These are phyloP conservation scores for Fusarium keratoplasticum DNA, from an alignment of 2,329 filamentous ascomycete genomes.

Conservation along the genomic window DNA sequence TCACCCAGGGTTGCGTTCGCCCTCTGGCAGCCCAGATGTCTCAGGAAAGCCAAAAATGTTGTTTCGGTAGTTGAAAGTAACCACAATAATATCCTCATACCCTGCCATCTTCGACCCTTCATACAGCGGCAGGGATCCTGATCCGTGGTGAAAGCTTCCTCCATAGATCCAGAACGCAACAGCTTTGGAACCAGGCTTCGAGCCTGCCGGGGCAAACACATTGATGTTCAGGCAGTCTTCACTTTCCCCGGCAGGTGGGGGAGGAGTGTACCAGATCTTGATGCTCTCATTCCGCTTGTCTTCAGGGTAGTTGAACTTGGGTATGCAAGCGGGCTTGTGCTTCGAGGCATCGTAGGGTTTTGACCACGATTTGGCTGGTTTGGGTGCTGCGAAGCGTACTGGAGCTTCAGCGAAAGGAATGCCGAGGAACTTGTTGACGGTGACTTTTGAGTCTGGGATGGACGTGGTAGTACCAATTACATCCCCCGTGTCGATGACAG, in stretches of 20 bases:
- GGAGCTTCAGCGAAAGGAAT: slow-evolving; percentile 47
- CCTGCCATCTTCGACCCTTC: slow-evolving; percentile 55
- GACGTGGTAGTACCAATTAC: slow-evolving; percentile 33
- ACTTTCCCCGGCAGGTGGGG: slow-evolving; percentile 38
- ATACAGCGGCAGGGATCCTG: slow-evolving; percentile 51
- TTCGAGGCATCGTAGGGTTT: slow-evolving; percentile 39
- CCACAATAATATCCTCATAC: slow-evolving; percentile 58
- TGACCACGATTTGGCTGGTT: slow-evolving; percentile 32
- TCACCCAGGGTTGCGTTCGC: slow-evolving; percentile 40
- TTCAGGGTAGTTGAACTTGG: slow-evolving; percentile 40
- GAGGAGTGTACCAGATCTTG: slow-evolving; percentile 40
- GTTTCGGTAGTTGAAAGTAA: slow-evolving; percentile 59
- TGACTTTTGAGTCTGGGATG: slow-evolving; percentile 20
- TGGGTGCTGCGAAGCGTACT: slow-evolving; percentile 40
- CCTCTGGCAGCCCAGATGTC: slow-evolving; percentile 35
- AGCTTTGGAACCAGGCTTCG: slow-evolving; percentile 47
- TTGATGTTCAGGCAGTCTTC: slow-evolving; percentile 53
- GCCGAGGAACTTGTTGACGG: slow-evolving; percentile 46
- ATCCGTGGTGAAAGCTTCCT: slow-evolving; percentile 53
- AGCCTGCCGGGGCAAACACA: slow-evolving; percentile 43
- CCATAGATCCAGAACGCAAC: slow-evolving; percentile 60
- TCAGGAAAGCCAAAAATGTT: slow-evolving; percentile 57
- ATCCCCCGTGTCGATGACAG: slow-evolving; percentile 29
- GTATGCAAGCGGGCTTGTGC: slow-evolving; percentile 41
- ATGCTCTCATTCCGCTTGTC: slow-evolving; percentile 25